Base-by-base conservation (phyloP, 2,329 filamentous ascomycete genomes). In the Pseudogymnoascus sp. region DNA sequence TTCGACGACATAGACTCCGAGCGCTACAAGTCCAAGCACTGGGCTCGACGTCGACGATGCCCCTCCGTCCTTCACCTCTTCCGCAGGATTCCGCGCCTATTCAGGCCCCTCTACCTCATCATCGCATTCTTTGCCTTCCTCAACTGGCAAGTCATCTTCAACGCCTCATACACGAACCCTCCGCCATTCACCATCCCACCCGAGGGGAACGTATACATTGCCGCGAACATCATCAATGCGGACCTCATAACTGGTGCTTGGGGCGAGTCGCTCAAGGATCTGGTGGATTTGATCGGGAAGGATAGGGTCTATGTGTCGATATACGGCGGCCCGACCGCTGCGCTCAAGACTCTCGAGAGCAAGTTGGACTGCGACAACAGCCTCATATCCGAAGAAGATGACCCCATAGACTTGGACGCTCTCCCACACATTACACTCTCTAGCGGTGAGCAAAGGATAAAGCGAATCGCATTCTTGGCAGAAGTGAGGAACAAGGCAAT, bases 391-490 rank as follows among this genome's bases (percentile, higher is more conserved):
- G 87, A 87, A 61, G 76, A 84, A 43, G 79, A 85, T 10, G 67
- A 74, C 2, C 69, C 70, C 16, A 73, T 91, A 46, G 77, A 86
- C 64, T 71, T 86, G 41, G 73, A 76, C n/a, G 74, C 75, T 1
- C 78, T 91, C 1, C 82, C 83, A 4, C 83, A 82, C 62, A 77
- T 89, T 53, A 82, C 78, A 2, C 76, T 90, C 37, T 86, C 87
- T 2, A 84, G 83, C 63, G 88, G 88, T 0, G 79, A 82, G 40
- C 76, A 78, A 41, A 82, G 85, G n/a, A 78, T 88, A 38, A 90
- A 90, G 73, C 82, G 89, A n/a, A 86, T 92, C 46, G 82, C 86
- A 31, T 91, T 88, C 73, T 78, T 92, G 19, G 87, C 89, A 11
- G 84, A 88, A 71, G 85, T 90, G 60, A 83, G 89, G 60, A 92